Percentiles rank a stretch among this genome's conserved stretches.
Conservation (phyloP, 495 filamentous ascomycete genomes). For the Bathelium albidoporum region DNA sequence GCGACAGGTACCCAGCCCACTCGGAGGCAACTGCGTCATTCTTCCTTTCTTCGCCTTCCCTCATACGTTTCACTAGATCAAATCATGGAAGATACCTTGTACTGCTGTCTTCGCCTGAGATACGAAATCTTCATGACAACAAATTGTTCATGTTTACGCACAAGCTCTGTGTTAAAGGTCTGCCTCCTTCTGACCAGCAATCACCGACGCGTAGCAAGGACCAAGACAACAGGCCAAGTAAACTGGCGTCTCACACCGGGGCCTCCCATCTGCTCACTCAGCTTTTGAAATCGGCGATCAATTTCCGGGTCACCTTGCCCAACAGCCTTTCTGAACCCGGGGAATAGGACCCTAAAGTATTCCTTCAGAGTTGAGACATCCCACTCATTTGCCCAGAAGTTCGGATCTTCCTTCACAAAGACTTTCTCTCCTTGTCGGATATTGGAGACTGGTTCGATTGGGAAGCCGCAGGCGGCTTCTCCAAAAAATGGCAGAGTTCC, state of each 20-base stretch:
- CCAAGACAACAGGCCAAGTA: neutral
- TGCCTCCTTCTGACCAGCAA: too few species aligned
- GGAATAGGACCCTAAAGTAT: neutral
- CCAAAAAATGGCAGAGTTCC: conserved; percentile 19
- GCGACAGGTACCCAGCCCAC: too few species aligned
- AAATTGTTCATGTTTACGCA: too few species aligned
- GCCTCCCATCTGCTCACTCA: neutral
- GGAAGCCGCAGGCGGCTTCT: neutral
- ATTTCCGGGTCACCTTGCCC: neutral
- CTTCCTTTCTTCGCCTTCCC: too few species aligned
- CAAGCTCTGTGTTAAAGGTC: too few species aligned
- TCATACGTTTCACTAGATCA: too few species aligned
- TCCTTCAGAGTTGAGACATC: neutral
- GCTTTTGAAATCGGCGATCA: neutral
- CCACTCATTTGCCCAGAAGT: neutral
- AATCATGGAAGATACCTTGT: too few species aligned
- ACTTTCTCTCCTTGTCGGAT: neutral
- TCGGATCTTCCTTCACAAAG: neutral
- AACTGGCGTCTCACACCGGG: neutral
- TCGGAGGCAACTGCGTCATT: too few species aligned
- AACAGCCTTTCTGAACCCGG: neutral
- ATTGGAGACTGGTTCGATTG: neutral
- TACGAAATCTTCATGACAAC: too few species aligned
- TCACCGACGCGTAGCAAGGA: neutral
- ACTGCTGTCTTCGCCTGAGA: too few species aligned